Evolutionary conservation across 1,284 basidiomycete species (phyloP).

Genomic region (Amylostereum areolatum): DNA sequence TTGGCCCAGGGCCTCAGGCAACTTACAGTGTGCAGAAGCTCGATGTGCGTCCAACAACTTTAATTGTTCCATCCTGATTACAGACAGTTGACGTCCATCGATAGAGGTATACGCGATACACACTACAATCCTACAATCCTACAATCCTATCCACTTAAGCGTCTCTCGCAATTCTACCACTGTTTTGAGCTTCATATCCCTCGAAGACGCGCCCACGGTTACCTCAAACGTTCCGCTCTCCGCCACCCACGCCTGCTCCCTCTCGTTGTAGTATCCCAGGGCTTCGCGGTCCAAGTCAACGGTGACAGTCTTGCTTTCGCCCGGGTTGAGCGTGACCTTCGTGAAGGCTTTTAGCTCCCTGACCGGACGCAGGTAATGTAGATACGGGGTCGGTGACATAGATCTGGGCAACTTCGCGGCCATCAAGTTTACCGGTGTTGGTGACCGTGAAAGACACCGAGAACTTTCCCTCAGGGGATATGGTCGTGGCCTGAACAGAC

Average conservation of each 20-base stretch:
- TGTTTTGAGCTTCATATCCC: conserved; percentile 33
- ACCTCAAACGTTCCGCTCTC: conserved; percentile 39
- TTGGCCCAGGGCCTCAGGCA: too few species aligned
- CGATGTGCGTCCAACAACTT: too few species aligned
- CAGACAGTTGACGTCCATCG: too few species aligned
- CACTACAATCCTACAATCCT: too few species aligned
- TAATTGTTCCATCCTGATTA: too few species aligned
- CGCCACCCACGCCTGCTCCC: conserved; percentile 36
- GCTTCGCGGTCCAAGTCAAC: conserved; percentile 55
- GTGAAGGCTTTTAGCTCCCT: conserved; percentile 56
- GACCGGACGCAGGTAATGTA: conserved; percentile 46
- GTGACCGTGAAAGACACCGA: conserved; percentile 39
- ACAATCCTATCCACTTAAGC: conserved; percentile 43
- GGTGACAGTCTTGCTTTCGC: conserved; percentile 30
- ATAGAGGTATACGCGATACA: too few species aligned
- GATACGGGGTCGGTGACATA: conserved; percentile 56
- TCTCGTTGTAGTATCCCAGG: conserved; percentile 49
- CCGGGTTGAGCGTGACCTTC: conserved; percentile 44
- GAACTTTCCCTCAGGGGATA: conserved; percentile 22
- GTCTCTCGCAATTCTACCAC: conserved; percentile 31
- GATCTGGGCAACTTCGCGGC: conserved; percentile 63
- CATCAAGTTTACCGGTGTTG: conserved; percentile 50
- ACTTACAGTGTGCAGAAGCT: too few species aligned
- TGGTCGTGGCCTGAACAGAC: conserved; percentile 31
- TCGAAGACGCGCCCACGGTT: conserved; percentile 41